Base-by-base conservation (phyloP, 1,139 yeast genomes). In the Yamadazyma dushanensis region DNA sequence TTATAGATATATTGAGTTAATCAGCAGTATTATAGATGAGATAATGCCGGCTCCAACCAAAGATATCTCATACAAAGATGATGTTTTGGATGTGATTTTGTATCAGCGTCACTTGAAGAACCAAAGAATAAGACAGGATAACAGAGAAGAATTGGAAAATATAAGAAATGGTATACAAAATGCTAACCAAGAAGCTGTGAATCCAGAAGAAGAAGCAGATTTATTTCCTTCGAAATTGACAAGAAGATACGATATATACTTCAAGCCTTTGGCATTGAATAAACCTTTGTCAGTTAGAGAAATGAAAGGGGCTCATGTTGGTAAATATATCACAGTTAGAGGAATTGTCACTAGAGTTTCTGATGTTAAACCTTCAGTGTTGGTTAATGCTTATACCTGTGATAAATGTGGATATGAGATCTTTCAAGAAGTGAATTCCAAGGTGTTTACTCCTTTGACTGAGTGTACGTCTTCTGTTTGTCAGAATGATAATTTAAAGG, bases 381-480 rank as follows among this genome's bases (percentile, higher is more conserved):
- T 78, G 45, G 97, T 92, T 39, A 88, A 85, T 51, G 98, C 98
- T 1, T 94, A 92, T 57, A 87, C 97, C 3, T 94, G 99, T 66
- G 98, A 94, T 59, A 85, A 86, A 52, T 94, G 99, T 70, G 99
- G 98, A 31, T 84, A 78, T 58, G 99, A 94, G 64, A 82, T 89
- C 40, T 94, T 94, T 69, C 98, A 92, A 65, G 97, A 92, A 59
- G 95, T 94, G 48, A 83, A 79, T 49, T 69, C 92, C 23, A 80
- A 82, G 54, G 81, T 88, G 26, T 94, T 88, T 61, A 80, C 86
- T 27, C 99, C 98, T 8, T 68, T 90, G 40, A 57, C 72, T 2
- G 95, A 89, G 54, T 94, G 99, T 66, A 80, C 87, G 3, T 86
- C 97, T 2, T 75, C 76, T 16, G 81, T 80, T 47, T 94, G 99